These are phyloP conservation scores for Coemansia sp. DNA, from an alignment of 192 early-diverging fungal species.

Conservation along the genomic window DNA sequence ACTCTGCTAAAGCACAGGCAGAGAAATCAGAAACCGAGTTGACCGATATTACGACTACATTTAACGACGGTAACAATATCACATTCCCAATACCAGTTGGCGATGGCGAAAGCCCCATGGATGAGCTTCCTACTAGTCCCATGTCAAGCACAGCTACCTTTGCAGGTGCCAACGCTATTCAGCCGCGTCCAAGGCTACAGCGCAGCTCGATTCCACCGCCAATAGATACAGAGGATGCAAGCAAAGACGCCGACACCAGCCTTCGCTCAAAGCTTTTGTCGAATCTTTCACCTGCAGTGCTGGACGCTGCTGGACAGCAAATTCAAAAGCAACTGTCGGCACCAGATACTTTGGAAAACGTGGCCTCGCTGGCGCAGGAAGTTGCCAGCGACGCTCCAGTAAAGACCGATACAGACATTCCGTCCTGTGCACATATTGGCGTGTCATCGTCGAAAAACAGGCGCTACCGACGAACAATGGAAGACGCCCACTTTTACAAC, in stretches of 20 bases:
- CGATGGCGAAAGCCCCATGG: conserved; percentile 13
- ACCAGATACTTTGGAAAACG: background rate
- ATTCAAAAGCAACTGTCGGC: background rate
- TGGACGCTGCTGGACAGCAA: conserved; percentile 6
- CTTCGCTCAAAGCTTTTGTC: conserved; percentile 29
- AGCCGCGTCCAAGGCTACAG: conserved; percentile 42
- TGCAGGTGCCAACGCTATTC: conserved; percentile 27
- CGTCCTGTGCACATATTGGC: conserved; percentile 34
- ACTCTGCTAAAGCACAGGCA: background rate
- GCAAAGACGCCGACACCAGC: conserved; percentile 26
- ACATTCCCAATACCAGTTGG: background rate
- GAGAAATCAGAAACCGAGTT: background rate
- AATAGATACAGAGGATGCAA: conserved; percentile 48
- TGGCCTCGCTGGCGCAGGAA: conserved; percentile 14
- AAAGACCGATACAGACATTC: conserved; percentile 7
- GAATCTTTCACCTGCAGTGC: conserved; percentile 23
- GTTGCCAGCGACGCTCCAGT: background rate
- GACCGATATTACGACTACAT: background rate
- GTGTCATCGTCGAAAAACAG: conserved; percentile 67
- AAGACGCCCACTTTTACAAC: conserved; percentile 90
- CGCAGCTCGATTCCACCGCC: conserved; percentile 51
- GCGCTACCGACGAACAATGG: conserved; percentile 93
- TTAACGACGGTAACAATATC: background rate
- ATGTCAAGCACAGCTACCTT: conserved; percentile 19
- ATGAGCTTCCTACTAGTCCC: conserved; percentile 8